Evolutionary conservation across 495 filamentous ascomycete species (phyloP), one percentile per base, ranked within the genome.

Genomic region (Podospora tetraspora): DNA sequence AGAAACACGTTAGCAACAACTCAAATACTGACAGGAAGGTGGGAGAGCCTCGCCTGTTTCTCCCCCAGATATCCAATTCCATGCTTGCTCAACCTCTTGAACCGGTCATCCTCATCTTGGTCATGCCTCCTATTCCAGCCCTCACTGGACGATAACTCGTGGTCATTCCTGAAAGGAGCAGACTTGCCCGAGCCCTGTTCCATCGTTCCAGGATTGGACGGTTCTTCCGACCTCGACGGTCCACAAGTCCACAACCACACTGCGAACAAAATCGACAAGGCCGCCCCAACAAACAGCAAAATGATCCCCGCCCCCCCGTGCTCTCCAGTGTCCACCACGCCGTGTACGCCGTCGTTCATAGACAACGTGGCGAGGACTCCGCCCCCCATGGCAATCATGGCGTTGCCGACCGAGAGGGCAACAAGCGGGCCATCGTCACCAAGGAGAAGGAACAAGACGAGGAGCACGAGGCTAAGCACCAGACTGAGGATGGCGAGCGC

Each of bases 271-370:
- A 29, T 43, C 59, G n/a, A 61, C 16, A n/a, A 43, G 10, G 43
- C 43, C 11, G 57, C 57, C 3, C 56, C 57, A 27, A 66, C 21
- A 56, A 66, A 66, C 57, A 66, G 9, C 25, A 61, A 59, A 9
- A 66, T n/a, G 10, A 66, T 29, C 10, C 64, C 56, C 21, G 25
- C n/a, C 3, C 34, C 52, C 1, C 52, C 64, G 24, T 66, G 11
- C 16, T 43, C 64, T 23, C 23, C 56, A 29, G 19, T 34, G 16
- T 57, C 56, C 10, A 52, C 21, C 19, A 61, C 64, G 5, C 64
- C 64, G 10, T 66, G 64, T 30, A 61, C 32, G 10, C 64, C 64
- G 1, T 59, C 57, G 21, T 66, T 37, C 64, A 66, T 66, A 1
- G 64, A 59, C 64, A 66, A n/a, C 2, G 56, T 30, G 3, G 64